Evolutionary conservation across 768 basidiomycete genomes (phyloP).

Genomic region (Boletus insuetus): DNA sequence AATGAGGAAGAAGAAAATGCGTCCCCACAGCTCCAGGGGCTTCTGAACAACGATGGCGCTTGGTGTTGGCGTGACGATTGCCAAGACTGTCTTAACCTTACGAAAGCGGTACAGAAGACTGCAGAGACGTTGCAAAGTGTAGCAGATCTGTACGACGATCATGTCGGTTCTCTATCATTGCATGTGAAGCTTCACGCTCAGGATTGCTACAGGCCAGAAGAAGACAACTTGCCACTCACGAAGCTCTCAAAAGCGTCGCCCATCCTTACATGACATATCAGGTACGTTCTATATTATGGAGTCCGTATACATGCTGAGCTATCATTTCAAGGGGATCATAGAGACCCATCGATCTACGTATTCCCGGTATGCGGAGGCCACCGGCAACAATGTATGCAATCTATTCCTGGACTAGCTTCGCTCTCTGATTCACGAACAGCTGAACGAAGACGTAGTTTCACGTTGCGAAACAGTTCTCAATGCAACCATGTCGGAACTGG

Average conservation of each 20-base stretch:
- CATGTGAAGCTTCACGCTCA: constrained; percentile 5
- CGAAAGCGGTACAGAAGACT: constrained; percentile 74
- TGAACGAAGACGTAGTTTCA: constrained; percentile 61
- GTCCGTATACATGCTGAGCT: background rate
- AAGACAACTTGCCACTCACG: constrained; percentile 71
- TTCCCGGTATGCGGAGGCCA: constrained; percentile 59
- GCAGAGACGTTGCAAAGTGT: constrained; percentile 71
- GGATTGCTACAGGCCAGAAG: constrained; percentile 55
- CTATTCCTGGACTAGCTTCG: background rate
- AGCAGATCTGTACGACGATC: constrained; percentile 76
- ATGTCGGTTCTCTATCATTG: constrained; percentile 46
- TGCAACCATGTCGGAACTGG: constrained; percentile 86
- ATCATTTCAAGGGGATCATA: constrained; percentile 50
- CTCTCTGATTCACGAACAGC: constrained; percentile 33
- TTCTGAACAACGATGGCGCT: constrained; percentile 69
- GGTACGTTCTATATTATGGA: constrained; percentile 33
- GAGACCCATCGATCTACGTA: constrained; percentile 75
- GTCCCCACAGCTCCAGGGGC: constrained; percentile 45
- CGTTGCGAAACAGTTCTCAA: constrained; percentile 89
- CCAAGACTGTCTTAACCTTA: constrained; percentile 71
- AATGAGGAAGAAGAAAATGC: constrained; percentile 47
- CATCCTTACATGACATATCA: constrained; percentile 74
- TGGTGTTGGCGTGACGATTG: constrained; percentile 89
- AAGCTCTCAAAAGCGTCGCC: constrained; percentile 69
- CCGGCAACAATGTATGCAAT: constrained; percentile 26